Percentiles rank a stretch among this genome's conserved stretches.
These are phyloP conservation scores for Flammula alnicola DNA, from an alignment of 1,284 basidiomycete species.

Conservation along the genomic window DNA sequence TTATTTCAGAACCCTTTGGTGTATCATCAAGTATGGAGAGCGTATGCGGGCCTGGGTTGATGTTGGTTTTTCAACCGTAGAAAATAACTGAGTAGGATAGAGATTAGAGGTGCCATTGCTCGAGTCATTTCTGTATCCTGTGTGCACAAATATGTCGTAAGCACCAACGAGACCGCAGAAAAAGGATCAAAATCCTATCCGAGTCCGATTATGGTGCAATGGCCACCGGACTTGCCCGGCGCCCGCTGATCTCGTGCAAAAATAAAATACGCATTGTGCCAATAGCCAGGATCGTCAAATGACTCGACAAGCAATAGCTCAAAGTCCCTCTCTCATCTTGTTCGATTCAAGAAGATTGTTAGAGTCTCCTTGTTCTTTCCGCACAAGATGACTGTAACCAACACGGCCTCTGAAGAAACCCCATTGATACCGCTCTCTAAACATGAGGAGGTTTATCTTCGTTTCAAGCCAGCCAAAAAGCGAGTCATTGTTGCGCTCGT, in stretches of 20 bases:
- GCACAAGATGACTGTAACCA: background rate
- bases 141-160: too few species aligned
- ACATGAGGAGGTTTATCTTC: constrained; percentile 21
- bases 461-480: constrained; percentile 23
- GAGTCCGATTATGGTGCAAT: too few species aligned
- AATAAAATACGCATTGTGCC: too few species aligned
- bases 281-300: too few species aligned
- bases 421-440: constrained; percentile 13
- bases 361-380: background rate
- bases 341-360: background rate
- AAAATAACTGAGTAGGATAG: constrained; percentile 28
- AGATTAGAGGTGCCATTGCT: background rate
- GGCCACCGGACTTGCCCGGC: too few species aligned
- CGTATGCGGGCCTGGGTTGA: constrained; percentile 38
- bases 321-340: too few species aligned
- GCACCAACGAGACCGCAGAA: too few species aligned
- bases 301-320: background rate
- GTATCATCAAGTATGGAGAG: constrained; percentile 44
- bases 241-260: too few species aligned
- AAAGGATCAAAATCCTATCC: too few species aligned
- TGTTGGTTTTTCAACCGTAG: constrained; percentile 38
- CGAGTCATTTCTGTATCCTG: constrained; percentile 23
- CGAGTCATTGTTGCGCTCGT: constrained; percentile 20
- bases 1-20: constrained; percentile 37
- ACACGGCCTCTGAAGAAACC: constrained; percentile 13